Evolutionary conservation across 2,329 filamentous ascomycete species (phyloP).

Genomic region (Trichophyton mentagrophytes): DNA sequence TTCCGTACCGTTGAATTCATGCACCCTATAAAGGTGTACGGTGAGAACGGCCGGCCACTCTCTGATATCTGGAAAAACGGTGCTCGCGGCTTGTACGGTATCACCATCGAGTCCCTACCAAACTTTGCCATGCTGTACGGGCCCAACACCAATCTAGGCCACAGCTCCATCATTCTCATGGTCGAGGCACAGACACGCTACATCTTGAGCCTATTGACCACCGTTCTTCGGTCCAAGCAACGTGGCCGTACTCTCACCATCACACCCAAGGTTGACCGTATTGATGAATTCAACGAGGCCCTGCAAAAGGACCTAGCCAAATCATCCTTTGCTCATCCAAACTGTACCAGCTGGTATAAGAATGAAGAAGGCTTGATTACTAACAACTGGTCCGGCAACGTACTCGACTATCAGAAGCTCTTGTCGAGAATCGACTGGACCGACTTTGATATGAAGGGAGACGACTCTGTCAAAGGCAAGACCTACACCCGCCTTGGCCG

Average conservation of each 20-base stretch:
- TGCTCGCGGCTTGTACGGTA: conserved; percentile 40
- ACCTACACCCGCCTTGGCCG: conserved; percentile 15
- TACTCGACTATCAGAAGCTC: conserved; percentile 43
- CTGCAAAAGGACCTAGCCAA: conserved; percentile 35
- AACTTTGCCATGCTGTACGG: conserved; percentile 49
- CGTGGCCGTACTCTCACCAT: conserved; percentile 30
- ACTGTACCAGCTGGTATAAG: conserved; percentile 47
- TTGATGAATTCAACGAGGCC: conserved; percentile 35
- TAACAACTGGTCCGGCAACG: conserved; percentile 45
- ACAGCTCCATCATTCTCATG: conserved; percentile 50
- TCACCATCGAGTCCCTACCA: conserved; percentile 40
- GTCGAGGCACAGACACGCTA: conserved; percentile 47
- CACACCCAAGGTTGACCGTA: conserved; percentile 28
- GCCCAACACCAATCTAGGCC: conserved; percentile 44
- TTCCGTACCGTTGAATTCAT: conserved; percentile 49
- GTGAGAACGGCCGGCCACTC: conserved; percentile 32
- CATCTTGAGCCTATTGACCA: conserved; percentile 38
- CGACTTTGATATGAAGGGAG: conserved; percentile 18
- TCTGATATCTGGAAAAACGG: conserved; percentile 42
- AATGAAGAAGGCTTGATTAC: conserved; percentile 41
- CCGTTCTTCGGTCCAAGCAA: conserved; percentile 36
- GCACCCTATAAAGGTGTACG: conserved; percentile 43
- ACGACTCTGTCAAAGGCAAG: conserved; percentile 10
- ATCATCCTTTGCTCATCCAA: conserved; percentile 42
- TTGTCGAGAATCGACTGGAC: conserved; percentile 20